These are phyloP conservation scores for Aureobasidium sp. DNA, from an alignment of 2,329 filamentous ascomycete genomes.

Conservation along the genomic window DNA sequence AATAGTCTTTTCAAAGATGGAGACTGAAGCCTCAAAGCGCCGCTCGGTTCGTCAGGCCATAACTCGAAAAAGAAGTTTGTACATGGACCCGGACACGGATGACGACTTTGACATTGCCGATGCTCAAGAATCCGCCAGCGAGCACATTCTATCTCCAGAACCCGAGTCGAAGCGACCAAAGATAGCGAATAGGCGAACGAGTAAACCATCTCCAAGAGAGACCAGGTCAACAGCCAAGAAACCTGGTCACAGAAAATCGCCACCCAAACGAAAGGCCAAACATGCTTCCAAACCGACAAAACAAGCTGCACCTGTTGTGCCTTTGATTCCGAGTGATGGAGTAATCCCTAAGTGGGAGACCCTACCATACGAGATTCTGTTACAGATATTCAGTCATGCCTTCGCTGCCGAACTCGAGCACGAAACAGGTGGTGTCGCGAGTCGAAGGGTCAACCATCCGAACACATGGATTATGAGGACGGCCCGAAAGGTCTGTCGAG, in stretches of 20 bases:
- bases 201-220: conserved; percentile 10
- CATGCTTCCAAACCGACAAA: conserved; percentile 22
- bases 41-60: conserved; percentile 29
- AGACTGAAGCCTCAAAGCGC: conserved; percentile 22
- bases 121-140: not conserved
- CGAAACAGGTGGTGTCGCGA: conserved; percentile 8
- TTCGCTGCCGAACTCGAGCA: conserved; percentile 17
- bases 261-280: conserved; percentile 19
- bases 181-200: conserved; percentile 2
- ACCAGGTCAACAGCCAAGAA: conserved; percentile 10
- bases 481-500: conserved; percentile 27
- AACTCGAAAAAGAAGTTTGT: conserved; percentile 28
- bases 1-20: not conserved
- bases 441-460: conserved; percentile 2
- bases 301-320: conserved; percentile 15
- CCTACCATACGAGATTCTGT: conserved; percentile 29
- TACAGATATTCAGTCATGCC: conserved; percentile 30
- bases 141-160: not conserved
- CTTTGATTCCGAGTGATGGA: conserved; percentile 26
- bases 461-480: conserved; percentile 28
- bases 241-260: conserved; percentile 2
- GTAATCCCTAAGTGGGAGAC: conserved; percentile 29
- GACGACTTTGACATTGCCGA: conserved; percentile 25
- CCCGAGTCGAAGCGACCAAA: conserved; percentile 1
- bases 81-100: conserved; percentile 31